phyloP scores from a whole-genome alignment of 2,329 filamentous ascomycete genomes.

The Colletotrichum horii region DNA sequence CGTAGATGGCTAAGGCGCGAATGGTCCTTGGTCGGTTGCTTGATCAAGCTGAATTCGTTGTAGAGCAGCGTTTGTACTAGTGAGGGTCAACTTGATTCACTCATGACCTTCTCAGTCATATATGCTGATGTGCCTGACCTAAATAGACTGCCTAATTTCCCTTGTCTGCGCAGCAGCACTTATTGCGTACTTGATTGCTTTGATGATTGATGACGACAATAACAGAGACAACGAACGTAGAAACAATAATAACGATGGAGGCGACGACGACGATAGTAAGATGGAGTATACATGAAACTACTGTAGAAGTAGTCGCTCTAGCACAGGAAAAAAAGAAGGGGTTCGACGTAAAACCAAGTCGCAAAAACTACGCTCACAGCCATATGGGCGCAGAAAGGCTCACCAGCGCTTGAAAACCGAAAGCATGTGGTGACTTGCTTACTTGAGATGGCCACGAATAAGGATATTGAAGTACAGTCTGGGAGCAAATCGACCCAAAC shows the following conservation, averaged over 20 bases:
- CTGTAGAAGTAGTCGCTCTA: too few relatives aligned
- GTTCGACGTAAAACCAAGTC: too few relatives aligned
- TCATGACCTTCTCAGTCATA: background rate
- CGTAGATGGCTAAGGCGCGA: background rate
- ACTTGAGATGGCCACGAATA: background rate
- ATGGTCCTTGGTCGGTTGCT: background rate
- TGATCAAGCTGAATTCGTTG: background rate
- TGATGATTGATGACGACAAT: too few relatives aligned
- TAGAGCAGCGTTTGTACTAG: background rate
- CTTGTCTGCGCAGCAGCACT: too few relatives aligned
- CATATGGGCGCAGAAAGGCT: background rate
- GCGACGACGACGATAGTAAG: too few relatives aligned
- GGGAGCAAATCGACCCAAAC: background rate
- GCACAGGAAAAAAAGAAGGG: too few relatives aligned
- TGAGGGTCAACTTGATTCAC: background rate
- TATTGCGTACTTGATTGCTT: too few relatives aligned
- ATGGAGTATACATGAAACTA: too few relatives aligned
- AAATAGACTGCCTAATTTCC: too few relatives aligned
- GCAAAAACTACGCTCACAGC: fast-evolving
- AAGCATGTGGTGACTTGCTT: background rate
- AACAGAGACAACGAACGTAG: too few relatives aligned
- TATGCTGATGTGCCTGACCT: too few relatives aligned
- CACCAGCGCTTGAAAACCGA: background rate
- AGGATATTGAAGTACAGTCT: background rate
- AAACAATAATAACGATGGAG: too few relatives aligned